Conservation (phyloP, 2,329 filamentous ascomycete species). For the Biscogniauxia marginata region DNA sequence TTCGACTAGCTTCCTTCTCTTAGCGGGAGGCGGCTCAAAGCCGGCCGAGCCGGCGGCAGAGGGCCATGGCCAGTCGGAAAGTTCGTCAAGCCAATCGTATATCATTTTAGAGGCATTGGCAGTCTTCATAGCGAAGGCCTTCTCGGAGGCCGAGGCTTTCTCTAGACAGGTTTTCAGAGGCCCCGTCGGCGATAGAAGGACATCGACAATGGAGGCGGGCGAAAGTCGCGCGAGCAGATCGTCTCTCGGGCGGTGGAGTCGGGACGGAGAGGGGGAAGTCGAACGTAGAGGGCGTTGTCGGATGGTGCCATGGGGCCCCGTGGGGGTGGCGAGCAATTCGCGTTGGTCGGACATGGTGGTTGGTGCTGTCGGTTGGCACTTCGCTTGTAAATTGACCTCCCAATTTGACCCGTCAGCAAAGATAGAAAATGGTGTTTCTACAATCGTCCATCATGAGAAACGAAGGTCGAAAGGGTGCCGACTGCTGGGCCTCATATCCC, state of each 20-base stretch:
- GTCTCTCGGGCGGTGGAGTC: slow-evolving; percentile 45
- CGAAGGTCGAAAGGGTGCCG: slow-evolving; percentile 13
- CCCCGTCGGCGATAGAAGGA: slow-evolving; percentile 54
- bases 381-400: slow-evolving; percentile 18
- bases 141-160: slow-evolving; percentile 61
- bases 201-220: slow-evolving; percentile 59
- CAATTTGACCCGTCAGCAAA: slow-evolving; percentile 17
- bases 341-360: slow-evolving; percentile 33
- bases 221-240: slow-evolving; percentile 62
- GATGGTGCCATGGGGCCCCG: slow-evolving; percentile 37
- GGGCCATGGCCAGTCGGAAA: slow-evolving; percentile 61
- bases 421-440: slow-evolving; percentile 15
- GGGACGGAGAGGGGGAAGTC: slow-evolving; percentile 45
- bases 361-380: slow-evolving; percentile 25
- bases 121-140: slow-evolving; percentile 68
- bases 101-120: slow-evolving; percentile 70
- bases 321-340: slow-evolving; percentile 30
- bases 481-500: slow-evolving; percentile 26
- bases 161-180: slow-evolving; percentile 59
- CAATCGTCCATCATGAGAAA: slow-evolving; percentile 26
- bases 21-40: slow-evolving; percentile 49
- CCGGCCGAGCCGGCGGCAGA: slow-evolving; percentile 47
- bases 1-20: slow-evolving; percentile 39
- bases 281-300: slow-evolving; percentile 41
- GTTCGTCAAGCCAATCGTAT: slow-evolving; percentile 72